Evolutionary conservation across 2,329 filamentous ascomycete species (phyloP).

Genomic region (Coniosporium tulheliwenetii): DNA sequence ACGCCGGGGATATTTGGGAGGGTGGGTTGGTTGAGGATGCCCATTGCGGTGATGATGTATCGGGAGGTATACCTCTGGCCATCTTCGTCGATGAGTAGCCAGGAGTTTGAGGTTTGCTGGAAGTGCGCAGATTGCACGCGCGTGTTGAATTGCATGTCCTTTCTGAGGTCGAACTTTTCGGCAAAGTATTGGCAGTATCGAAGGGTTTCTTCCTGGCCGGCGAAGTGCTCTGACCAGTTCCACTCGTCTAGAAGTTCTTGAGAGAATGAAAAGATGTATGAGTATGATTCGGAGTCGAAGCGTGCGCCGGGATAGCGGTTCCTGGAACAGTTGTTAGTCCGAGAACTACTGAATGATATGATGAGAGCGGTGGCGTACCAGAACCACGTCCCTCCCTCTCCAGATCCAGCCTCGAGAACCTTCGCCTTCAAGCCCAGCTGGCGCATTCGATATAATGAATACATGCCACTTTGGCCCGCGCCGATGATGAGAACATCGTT

Average conservation of each 20-base stretch:
- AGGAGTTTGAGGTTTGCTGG: slow-evolving; percentile 29
- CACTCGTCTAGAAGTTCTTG: slow-evolving; percentile 28
- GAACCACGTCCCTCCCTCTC: too few relatives aligned
- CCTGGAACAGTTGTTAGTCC: too few relatives aligned
- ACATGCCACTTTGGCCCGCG: too few relatives aligned
- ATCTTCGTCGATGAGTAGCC: slow-evolving; percentile 36
- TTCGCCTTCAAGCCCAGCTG: too few relatives aligned
- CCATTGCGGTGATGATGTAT: too few relatives aligned
- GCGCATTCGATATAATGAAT: too few relatives aligned
- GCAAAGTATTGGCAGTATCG: slow-evolving; percentile 49
- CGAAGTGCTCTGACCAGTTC: slow-evolving; percentile 30
- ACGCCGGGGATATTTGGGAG: slow-evolving; percentile 20
- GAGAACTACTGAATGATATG: too few relatives aligned
- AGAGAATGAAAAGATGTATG: slow-evolving; percentile 12
- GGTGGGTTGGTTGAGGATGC: slow-evolving; percentile 20
- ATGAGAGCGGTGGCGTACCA: too few relatives aligned
- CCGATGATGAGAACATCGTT: too few relatives aligned
- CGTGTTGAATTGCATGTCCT: slow-evolving; percentile 41
- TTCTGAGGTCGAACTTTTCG: slow-evolving; percentile 37
- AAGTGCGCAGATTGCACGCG: slow-evolving; percentile 38
- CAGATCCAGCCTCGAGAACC: slow-evolving; percentile 29
- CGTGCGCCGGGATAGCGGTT: too few relatives aligned
- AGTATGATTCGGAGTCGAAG: too few relatives aligned
- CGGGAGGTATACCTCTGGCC: too few relatives aligned
- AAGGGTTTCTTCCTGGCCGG: slow-evolving; percentile 28